Base-by-base conservation (phyloP, 805 yeast genomes). In the Nakazawaea ernobii region DNA sequence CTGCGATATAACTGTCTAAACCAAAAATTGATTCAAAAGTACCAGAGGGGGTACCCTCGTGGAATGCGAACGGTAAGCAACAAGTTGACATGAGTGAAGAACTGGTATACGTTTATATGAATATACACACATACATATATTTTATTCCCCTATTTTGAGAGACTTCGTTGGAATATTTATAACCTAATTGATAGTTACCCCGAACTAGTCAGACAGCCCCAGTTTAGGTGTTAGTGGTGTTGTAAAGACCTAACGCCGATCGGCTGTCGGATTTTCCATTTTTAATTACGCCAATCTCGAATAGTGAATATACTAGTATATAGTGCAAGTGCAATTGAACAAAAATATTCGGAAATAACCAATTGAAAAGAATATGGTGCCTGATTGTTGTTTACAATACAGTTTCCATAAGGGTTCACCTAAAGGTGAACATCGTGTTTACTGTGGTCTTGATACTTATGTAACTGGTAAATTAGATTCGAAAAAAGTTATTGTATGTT, bases 1-100 rank as follows among this genome's bases (percentile, higher is more conserved):
- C 87, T 8, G 77, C 53, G 30, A 72, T 65, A 52, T 79, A 79
- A 10, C 77, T 63, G 41, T 62, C 59, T 27, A 74, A 52, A 11
- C 80, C 83, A 48, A 60, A 67, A 6, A 79, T 46, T 9, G 67
- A 65, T 32, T 62, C 52, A 50, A 65, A 62, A 2, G 52, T 45
- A 32, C 88, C 88, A 9, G 46, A 53, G 28, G 82, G 70, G 4
- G 62, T 62, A 33, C 86, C 86, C 53, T 73, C 77, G 53, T 77
- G 83, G 52, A 66, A 55, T 45, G 59, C 55, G 30, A 67, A 67
- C 48, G 58, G 55, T 46, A 67, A 58, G 53, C 84, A 79, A 55
- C 82, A 79, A 66, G 49, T 63, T 64, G 35, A 69, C 73, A 51
- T 71, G 17, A 20, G n/a, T n/a, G n/a, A n/a, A n/a, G n/a, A n/a